Percentiles rank a stretch among this genome's conserved stretches.
These are phyloP conservation scores for Rhodofomes roseus DNA, from an alignment of 1,284 basidiomycete species.

Conservation along the genomic window DNA sequence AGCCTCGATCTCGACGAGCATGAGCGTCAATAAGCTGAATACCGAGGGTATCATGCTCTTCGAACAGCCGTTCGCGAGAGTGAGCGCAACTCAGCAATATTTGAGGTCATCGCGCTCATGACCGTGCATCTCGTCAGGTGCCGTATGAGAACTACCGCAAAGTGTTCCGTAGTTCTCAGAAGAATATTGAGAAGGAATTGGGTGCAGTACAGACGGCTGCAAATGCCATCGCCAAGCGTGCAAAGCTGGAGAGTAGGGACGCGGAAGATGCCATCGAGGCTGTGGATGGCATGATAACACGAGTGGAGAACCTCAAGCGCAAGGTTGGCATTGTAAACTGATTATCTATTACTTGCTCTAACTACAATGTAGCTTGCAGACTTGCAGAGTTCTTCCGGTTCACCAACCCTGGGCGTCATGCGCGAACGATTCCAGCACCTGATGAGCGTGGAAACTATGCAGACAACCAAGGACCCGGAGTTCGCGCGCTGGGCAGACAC, in stretches of 20 bases:
- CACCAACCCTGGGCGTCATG: slow-evolving; percentile 68
- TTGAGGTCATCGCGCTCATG: not conserved
- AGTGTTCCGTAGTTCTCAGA: slow-evolving; percentile 76
- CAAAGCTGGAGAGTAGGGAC: slow-evolving; percentile 35
- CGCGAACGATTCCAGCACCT: slow-evolving; percentile 72
- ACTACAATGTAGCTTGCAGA: slow-evolving; percentile 55
- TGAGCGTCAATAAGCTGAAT: slow-evolving; percentile 53
- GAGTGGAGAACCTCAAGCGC: slow-evolving; percentile 74
- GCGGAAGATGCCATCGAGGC: slow-evolving; percentile 53
- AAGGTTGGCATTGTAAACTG: slow-evolving; percentile 73
- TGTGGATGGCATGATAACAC: slow-evolving; percentile 73
- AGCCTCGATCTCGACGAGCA: slow-evolving; percentile 23
- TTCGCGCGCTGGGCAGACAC: slow-evolving; percentile 76
- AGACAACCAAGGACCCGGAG: slow-evolving; percentile 48
- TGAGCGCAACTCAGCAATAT: slow-evolving; percentile 34
- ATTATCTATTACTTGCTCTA: not conserved
- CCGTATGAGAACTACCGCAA: slow-evolving; percentile 86
- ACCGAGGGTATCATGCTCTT: slow-evolving; percentile 80
- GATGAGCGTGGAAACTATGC: slow-evolving; percentile 52
- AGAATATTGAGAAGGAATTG: slow-evolving; percentile 77
- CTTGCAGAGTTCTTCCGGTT: slow-evolving; percentile 60
- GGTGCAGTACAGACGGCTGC: slow-evolving; percentile 53
- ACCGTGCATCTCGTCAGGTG: slow-evolving; percentile 45
- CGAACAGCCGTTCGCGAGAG: slow-evolving; percentile 83
- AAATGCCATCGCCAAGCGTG: slow-evolving; percentile 48